phyloP scores from a whole-genome alignment of 306 rosid species.

The Quillaja saponaria region DNA sequence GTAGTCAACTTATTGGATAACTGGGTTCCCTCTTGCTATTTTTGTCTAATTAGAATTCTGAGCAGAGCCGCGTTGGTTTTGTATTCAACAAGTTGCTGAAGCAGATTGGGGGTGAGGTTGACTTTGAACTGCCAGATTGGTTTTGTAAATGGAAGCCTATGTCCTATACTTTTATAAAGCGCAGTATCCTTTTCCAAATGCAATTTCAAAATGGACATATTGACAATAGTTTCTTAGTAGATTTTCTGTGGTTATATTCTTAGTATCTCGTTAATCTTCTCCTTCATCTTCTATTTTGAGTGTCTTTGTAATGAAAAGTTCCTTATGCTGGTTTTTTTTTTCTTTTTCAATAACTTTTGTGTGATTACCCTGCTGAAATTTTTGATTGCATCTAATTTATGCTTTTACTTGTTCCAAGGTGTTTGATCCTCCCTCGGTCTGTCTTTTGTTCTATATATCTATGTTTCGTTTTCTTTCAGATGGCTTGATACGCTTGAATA shows the following conservation, averaged over 20 bases:
- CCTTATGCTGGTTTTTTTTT: neutral
- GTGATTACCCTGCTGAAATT: constrained; percentile 10
- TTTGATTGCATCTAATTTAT: neutral
- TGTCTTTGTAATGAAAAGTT: neutral
- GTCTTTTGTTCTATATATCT: constrained; percentile 17
- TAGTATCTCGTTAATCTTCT: constrained; percentile 4
- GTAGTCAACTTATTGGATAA: constrained; percentile 21
- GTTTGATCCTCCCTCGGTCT: constrained; percentile 4
- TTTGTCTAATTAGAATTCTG: constrained; percentile 56
- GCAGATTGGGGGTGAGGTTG: constrained; percentile 71
- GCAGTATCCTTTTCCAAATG: constrained; percentile 77
- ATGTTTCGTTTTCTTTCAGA: constrained; percentile 18
- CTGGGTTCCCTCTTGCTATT: constrained; percentile 16
- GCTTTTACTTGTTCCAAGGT: constrained; percentile 16
- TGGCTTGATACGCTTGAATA: constrained; percentile 5
- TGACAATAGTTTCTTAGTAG: neutral
- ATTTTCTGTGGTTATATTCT: neutral
- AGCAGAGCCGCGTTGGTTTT: constrained; percentile 46
- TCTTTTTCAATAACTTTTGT: constrained; percentile 6
- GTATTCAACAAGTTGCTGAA: constrained; percentile 73
- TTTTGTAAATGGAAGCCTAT: constrained; percentile 54
- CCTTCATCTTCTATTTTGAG: neutral
- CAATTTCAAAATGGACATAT: neutral
- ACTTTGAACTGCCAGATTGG: constrained; percentile 87
- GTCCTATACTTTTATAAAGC: constrained; percentile 69